Percentiles rank a stretch among this genome's conserved stretches.
These are phyloP conservation scores for Murraya paniculata DNA, from an alignment of 345 rosid species.

Conservation along the genomic window DNA sequence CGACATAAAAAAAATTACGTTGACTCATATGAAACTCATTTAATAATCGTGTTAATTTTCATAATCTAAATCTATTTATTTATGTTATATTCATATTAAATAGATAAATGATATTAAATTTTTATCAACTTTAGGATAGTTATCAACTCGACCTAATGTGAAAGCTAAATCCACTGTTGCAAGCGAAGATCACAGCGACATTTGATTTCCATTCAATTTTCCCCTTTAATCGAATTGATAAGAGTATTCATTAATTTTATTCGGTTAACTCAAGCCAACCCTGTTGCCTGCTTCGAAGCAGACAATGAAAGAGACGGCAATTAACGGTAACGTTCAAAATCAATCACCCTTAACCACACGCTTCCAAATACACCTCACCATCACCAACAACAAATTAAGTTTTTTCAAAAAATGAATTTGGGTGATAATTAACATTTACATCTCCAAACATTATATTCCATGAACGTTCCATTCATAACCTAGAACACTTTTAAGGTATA, in stretches of 20 bases:
- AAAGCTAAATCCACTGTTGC: background rate
- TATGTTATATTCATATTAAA: rapidly evolving
- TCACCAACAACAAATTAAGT: background rate
- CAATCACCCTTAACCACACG: slow-evolving; percentile 28
- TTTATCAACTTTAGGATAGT: background rate
- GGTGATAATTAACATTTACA: too few relatives aligned
- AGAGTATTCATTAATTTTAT: background rate
- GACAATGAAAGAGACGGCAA: slow-evolving; percentile 54
- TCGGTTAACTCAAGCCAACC: slow-evolving; percentile 52
- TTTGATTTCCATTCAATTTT: too few relatives aligned
- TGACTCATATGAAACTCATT: rapidly evolving
- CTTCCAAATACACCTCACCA: slow-evolving; percentile 22
- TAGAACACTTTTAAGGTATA: too few relatives aligned
- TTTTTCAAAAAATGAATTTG: too few relatives aligned
- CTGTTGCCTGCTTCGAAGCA: slow-evolving; percentile 69
- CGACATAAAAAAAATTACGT: too few relatives aligned
- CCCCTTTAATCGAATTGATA: too few relatives aligned
- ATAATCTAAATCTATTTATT: too few relatives aligned
- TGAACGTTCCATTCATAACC: too few relatives aligned
- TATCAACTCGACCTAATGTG: background rate
- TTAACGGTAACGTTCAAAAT: slow-evolving; percentile 30
- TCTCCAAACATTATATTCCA: too few relatives aligned
- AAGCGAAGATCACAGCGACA: too few relatives aligned
- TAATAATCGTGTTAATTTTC: rapidly evolving
- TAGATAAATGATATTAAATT: too few relatives aligned